Base-by-base conservation (phyloP, 2,329 filamentous ascomycete genomes). In the Coniochaeta hoffmannii region DNA sequence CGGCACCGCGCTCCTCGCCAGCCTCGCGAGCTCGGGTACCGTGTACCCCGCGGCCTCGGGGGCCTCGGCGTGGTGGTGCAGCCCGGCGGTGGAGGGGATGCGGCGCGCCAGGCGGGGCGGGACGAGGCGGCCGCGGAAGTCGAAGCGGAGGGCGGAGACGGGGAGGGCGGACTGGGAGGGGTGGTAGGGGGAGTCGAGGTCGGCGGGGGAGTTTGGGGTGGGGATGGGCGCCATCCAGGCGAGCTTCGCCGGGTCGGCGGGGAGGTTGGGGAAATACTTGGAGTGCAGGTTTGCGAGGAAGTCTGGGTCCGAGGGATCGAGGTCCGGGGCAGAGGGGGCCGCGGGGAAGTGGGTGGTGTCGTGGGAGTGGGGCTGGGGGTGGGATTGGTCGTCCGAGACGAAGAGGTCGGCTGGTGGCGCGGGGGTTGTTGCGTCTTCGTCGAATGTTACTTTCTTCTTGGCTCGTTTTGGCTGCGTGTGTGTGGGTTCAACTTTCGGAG, bases 1-100 rank as follows among this genome's bases (percentile, higher is more conserved):
- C 0, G 94, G 83, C 19, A 96, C 90, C 0, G 86, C 84, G 55
- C 89, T 95, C 32, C 93, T 81, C 4, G 90, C 85, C 1, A 97
- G 79, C 31, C 87, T 83, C 1, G 90, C 86, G 1, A 99, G 77
- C 70, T 99, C 94, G 0, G 85, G 83, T 30, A 99, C 82, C 0
- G 94, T 97, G 71, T 99, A 99, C 0, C 94, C 94, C 0, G 94
- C 94, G 1, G 92, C 90, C 70, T 96, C 90, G 15, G 94, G 94
- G 1, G 93, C 92, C 57, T 92, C 85, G 59, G 88, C 91, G 69
- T 99, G 94, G 69, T 99, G 93, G 69, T 99, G 94, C 14, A 99
- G 79, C 0, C 94, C 94, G 57, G 87, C 82, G 12, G 84, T 86
- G 1, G 83, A 83, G 5, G 93, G 89, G 26, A 97, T 85, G 1